Conservation (phyloP, 1,284 basidiomycete genomes). For the Xanthoconium separans region DNA sequence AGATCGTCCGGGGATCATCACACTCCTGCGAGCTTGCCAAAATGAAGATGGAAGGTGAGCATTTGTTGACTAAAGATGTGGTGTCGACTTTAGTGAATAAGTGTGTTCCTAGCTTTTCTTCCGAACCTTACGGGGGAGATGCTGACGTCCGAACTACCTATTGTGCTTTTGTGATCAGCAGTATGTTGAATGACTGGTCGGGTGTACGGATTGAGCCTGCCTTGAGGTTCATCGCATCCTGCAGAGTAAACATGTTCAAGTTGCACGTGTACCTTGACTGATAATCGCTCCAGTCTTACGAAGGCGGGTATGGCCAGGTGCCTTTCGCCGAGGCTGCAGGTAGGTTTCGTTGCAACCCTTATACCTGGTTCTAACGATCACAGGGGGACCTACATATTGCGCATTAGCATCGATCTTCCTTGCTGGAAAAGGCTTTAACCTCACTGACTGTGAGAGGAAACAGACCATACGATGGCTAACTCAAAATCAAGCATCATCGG, state of each 20-base stretch:
- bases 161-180: conserved; percentile 82
- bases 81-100: neutral
- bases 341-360: conserved; percentile 29
- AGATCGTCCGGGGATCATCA: conserved; percentile 60
- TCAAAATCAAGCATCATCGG: conserved; percentile 62
- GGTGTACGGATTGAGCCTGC: conserved; percentile 65
- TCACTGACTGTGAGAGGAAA: conserved; percentile 45
- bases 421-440: conserved; percentile 34
- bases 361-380: conserved; percentile 2
- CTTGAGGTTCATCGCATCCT: conserved; percentile 61
- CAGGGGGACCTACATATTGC: conserved; percentile 94
- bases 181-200: conserved; percentile 77
- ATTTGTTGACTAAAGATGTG: conserved; percentile 2
- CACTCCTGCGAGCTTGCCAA: conserved; percentile 72
- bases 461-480: conserved; percentile 76
- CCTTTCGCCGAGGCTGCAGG: conserved; percentile 86
- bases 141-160: conserved; percentile 84
- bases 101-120: conserved; percentile 62
- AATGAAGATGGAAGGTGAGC: conserved; percentile 75
- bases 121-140: conserved; percentile 64
- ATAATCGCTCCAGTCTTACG: conserved; percentile 65
- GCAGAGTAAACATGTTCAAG: conserved; percentile 50
- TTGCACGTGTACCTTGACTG: neutral
- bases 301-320: conserved; percentile 88
- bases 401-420: conserved; percentile 78